A percentile compares a stretch with the other conserved stretches of the same genome.
Conservation (phyloP, 1,284 basidiomycete genomes). For the Phaffia rhodozyma region DNA sequence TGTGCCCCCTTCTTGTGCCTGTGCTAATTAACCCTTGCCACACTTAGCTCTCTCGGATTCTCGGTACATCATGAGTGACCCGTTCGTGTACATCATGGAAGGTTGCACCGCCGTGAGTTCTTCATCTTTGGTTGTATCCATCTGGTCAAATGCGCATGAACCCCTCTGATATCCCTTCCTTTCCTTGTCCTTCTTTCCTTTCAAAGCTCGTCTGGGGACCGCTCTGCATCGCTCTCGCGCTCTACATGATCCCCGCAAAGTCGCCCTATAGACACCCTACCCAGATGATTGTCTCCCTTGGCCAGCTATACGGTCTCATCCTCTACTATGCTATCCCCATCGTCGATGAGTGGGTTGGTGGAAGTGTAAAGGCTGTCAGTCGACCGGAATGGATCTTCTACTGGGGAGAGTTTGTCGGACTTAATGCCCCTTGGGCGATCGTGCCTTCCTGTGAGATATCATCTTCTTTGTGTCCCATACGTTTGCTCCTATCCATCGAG, state of each 20-base stretch:
- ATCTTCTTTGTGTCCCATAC: no score
- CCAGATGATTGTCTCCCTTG: constrained; percentile 14
- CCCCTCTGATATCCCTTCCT: neutral
- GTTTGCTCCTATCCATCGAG: no score
- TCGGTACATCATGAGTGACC: constrained; percentile 9
- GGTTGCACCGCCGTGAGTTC: constrained; percentile 14
- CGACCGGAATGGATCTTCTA: constrained; percentile 17
- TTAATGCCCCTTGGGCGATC: constrained; percentile 17
- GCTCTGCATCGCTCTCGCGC: constrained; percentile 11
- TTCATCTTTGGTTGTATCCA: neutral
- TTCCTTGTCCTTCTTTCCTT: neutral
- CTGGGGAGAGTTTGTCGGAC: constrained; percentile 18
- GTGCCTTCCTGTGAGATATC: constrained; percentile 7
- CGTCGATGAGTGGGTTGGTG: constrained; percentile 7
- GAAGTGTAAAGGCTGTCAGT: constrained; percentile 3
- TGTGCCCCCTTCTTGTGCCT: neutral
- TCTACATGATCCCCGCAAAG: constrained; percentile 10
- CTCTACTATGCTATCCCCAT: constrained; percentile 18
- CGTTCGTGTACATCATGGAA: constrained; percentile 16
- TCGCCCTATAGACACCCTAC: constrained; percentile 10
- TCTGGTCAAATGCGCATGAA: neutral
- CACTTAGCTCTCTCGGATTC: constrained; percentile 12
- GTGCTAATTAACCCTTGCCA: neutral
- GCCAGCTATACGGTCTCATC: constrained; percentile 17
- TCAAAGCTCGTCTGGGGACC: constrained; percentile 16